Evolutionary conservation across 352 stramenopile species (phyloP).

Genomic region (Phytophthora pinifolia): DNA sequence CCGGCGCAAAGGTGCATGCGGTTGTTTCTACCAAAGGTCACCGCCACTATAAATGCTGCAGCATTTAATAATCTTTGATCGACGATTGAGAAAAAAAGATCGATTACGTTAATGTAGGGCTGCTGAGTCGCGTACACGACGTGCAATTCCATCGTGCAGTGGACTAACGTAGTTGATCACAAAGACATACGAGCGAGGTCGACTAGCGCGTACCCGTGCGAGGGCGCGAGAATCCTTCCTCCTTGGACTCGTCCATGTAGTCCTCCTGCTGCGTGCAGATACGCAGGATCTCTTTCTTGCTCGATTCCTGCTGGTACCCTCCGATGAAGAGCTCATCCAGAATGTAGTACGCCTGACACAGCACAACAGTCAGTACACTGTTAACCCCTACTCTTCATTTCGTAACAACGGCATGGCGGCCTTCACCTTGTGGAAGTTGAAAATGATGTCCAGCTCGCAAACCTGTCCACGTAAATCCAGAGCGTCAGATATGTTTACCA

Average conservation of each 20-base stretch:
- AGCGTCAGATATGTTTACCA: not conserved
- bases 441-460: slow-evolving; percentile 98
- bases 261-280: slow-evolving; percentile 90
- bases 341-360: slow-evolving; percentile 96
- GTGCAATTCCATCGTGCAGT: too few species aligned
- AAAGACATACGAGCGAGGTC: not conserved
- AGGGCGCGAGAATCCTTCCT: slow-evolving; percentile 72
- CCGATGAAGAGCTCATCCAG: slow-evolving; percentile 99
- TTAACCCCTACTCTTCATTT: not conserved
- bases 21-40: slow-evolving; percentile 10
- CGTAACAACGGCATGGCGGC: not conserved
- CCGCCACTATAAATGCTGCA: slow-evolving; percentile 15
- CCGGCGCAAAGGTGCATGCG: not conserved
- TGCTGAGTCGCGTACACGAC: slow-evolving; percentile 1
- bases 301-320: slow-evolving; percentile 96
- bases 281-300: slow-evolving; percentile 91
- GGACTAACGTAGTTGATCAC: not conserved
- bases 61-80: not conserved
- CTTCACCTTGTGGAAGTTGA: slow-evolving; percentile 99
- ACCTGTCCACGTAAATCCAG: slow-evolving; percentile 42
- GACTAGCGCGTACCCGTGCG: slow-evolving; percentile 64
- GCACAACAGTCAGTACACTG: not conserved
- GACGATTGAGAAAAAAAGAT: slow-evolving; percentile 1
- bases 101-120: slow-evolving; percentile 15
- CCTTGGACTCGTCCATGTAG: slow-evolving; percentile 90